Base-by-base conservation (phyloP, 306 rosid species). In the Mimosa bimucronata region DNA sequence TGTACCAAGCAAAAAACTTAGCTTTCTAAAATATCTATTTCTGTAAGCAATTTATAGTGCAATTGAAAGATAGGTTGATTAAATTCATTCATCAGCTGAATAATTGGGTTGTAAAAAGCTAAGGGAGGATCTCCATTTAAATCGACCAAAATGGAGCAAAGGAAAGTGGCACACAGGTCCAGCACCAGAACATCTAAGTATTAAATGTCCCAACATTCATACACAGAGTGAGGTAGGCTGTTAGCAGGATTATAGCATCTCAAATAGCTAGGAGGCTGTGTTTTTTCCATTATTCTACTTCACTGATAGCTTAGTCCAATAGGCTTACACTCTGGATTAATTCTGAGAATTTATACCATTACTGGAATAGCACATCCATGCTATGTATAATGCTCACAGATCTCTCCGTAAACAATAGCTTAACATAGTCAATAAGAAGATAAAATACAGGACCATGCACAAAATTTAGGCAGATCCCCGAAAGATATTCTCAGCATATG, bases 401-500 rank as follows among this genome's bases (percentile, higher is more conserved):
- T 11, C 14, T 66, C 45, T 34, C 71, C 45, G 15, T 19, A 37
- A 66, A 37, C 15, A 64, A 34, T 66, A 14, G 25, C 26, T 16
- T 1, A 15, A 66, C 25, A 66, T 9, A 34, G 7, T 37, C 31
- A 1, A 12, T 0, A 18, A 31, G 71, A 19, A 4, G 12, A 34
- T 34, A 34, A 60, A 37, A 9, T 0, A 34, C 14, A 31, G 44
- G 26, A 26, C 5, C 10, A 12, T 11, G 52, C 73, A 40, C 29
- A 38, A 38, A 9, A 38, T 9, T 6, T n/a, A 41, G 31, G 26
- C 30, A n/a, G 50, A 69, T 70, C 30, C 74, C 31, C 29, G 41
- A 84, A 67, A 50, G 37, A 23, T 44, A 34, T 25, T 50, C 41
- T 65, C 8, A 52, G 18, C 53, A 44, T 76, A 84, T 21, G 68